Conservation (phyloP, 176 grass and related monocot species). For the Hyparrhenia diplandra region DNA sequence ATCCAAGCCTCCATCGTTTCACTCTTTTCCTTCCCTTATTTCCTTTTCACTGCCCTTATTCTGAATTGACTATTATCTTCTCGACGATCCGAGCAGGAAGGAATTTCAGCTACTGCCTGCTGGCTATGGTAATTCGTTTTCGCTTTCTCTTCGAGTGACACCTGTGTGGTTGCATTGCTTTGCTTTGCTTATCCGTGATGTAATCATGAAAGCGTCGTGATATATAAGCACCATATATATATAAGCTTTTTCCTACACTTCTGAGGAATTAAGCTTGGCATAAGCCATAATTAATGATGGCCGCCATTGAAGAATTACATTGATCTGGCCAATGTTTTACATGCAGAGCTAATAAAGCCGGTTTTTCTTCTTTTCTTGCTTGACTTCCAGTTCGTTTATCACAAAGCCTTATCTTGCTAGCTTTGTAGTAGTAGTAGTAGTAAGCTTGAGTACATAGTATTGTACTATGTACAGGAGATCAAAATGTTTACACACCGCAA, state of each 20-base stretch:
- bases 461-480: background rate
- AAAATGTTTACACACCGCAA: conserved; percentile 48
- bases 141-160: background rate
- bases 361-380: conserved; percentile 2
- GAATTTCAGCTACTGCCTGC: background rate
- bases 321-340: conserved; percentile 8
- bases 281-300: background rate
- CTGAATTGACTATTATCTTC: conserved; percentile 27
- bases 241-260: background rate
- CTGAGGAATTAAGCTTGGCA: background rate
- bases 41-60: background rate
- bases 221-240: background rate
- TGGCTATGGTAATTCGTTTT: conserved; percentile 13
- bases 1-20: background rate
- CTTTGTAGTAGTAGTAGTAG: background rate
- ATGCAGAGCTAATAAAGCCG: background rate
- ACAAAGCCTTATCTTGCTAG: background rate
- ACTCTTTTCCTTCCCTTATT: background rate
- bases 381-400: background rate
- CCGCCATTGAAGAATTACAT: conserved; percentile 10
- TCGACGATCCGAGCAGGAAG: background rate
- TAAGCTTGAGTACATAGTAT: conserved; percentile 16
- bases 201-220: background rate
- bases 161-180: background rate
- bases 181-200: background rate